Evolutionary conservation across 2,329 filamentous ascomycete genomes (phyloP).

Genomic region (Exophiala phaeomuriformis): DNA sequence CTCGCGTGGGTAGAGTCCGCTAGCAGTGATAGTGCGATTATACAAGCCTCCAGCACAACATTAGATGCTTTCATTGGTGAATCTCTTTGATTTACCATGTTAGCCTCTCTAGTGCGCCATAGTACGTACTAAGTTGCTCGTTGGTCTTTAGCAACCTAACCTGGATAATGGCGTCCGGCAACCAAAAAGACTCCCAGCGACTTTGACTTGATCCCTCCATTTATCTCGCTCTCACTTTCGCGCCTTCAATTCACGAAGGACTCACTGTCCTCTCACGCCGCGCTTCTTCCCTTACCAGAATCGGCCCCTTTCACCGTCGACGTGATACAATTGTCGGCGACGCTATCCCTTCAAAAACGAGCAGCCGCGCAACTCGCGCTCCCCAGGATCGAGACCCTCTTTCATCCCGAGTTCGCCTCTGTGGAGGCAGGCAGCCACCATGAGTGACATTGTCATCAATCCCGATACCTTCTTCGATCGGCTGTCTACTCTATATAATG

Average conservation of each 20-base stretch:
- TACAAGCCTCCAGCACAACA: too few relatives aligned
- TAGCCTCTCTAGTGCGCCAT: too few relatives aligned
- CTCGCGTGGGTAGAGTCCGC: neutral
- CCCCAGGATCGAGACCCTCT: neutral
- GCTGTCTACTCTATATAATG: constrained; percentile 72
- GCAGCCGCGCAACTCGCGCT: neutral
- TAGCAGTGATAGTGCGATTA: too few relatives aligned
- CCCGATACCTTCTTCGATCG: constrained; percentile 89
- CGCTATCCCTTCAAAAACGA: neutral
- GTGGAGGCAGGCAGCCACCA: constrained; percentile 33
- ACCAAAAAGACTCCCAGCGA: neutral
- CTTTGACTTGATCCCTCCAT: neutral
- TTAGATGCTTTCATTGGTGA: too few relatives aligned
- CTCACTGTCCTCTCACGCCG: neutral
- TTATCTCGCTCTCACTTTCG: neutral
- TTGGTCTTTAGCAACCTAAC: too few relatives aligned
- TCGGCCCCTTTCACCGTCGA: neutral
- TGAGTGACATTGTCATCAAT: constrained; percentile 86
- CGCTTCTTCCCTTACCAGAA: neutral
- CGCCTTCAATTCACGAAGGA: neutral
- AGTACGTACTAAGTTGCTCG: too few relatives aligned
- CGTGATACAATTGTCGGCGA: neutral
- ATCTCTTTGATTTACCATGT: too few relatives aligned
- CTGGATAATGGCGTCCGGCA: neutral
- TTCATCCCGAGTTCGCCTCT: constrained; percentile 10